Percentiles rank a stretch among this genome's conserved stretches.
phyloP scores from a whole-genome alignment of 805 yeast species.

The Myxozyma geophila region DNA sequence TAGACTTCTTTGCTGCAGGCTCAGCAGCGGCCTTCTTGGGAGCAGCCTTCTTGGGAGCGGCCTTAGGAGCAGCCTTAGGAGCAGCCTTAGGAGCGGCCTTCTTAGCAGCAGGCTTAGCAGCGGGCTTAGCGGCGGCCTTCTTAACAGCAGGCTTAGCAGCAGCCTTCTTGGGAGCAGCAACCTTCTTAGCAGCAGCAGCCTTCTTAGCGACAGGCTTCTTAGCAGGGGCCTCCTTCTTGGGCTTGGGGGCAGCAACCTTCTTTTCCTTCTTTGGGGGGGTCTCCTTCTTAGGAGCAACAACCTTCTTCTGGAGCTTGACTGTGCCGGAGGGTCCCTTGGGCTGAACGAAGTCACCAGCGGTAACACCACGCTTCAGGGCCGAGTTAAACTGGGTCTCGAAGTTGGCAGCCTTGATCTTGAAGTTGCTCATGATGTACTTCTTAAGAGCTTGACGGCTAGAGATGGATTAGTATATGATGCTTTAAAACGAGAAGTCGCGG shows the following conservation, averaged over 20 bases:
- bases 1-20: slow-evolving; percentile 36
- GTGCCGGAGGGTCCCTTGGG: slow-evolving; percentile 93
- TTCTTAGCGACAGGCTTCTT: slow-evolving; percentile 37
- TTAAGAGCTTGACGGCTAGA: slow-evolving; percentile 81
- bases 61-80: slow-evolving; percentile 5
- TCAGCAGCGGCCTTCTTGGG: slow-evolving; percentile 42
- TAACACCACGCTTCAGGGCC: slow-evolving; percentile 82
- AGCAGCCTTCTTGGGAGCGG: slow-evolving; percentile 34
- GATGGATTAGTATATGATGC: not conserved
- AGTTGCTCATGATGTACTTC: slow-evolving; percentile 73
- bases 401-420: slow-evolving; percentile 60
- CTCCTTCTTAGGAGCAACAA: slow-evolving; percentile 47
- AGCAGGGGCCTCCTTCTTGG: slow-evolving; percentile 42
- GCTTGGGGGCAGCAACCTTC: slow-evolving; percentile 42
- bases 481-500: not conserved
- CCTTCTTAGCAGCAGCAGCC: slow-evolving; percentile 41
- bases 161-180: slow-evolving; percentile 39
- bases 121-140: slow-evolving; percentile 17
- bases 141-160: slow-evolving; percentile 25
- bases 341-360: slow-evolving; percentile 72
- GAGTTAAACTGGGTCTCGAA: slow-evolving; percentile 76
- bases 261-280: slow-evolving; percentile 41
- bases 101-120: slow-evolving; percentile 6
- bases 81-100: not conserved
- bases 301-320: slow-evolving; percentile 63